Percentiles rank a stretch among this genome's conserved stretches.
These are phyloP conservation scores for Sarocladiaceae sp. DNA, from an alignment of 2,329 filamentous ascomycete genomes.

Conservation along the genomic window DNA sequence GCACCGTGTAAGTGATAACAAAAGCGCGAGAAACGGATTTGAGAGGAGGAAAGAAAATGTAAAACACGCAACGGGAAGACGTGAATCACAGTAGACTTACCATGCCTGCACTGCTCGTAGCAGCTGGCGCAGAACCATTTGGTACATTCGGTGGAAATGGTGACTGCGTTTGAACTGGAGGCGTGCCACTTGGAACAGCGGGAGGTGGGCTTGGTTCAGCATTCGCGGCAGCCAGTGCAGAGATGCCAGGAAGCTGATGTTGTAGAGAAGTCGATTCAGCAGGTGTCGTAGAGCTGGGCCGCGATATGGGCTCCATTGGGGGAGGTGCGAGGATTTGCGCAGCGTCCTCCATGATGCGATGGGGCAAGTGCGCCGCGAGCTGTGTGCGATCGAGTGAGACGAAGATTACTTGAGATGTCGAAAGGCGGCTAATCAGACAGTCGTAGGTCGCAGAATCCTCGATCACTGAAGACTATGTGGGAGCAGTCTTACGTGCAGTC, in stretches of 20 bases:
- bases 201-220: constrained; percentile 21
- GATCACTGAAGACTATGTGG: too few species aligned
- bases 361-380: too few species aligned
- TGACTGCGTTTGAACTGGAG: constrained; percentile 6
- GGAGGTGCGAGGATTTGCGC: constrained; percentile 33
- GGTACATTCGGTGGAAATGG: constrained; percentile 11
- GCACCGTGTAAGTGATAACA: constrained; percentile 9
- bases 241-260: constrained; percentile 33
- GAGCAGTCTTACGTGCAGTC: too few species aligned
- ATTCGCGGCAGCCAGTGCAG: constrained; percentile 38
- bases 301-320: constrained; percentile 43
- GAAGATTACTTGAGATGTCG: too few species aligned
- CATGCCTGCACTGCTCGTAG: constrained; percentile 19
- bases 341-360: constrained; percentile 11
- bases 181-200: background rate
- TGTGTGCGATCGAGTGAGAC: background rate
- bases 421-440: too few species aligned
- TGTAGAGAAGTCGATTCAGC: constrained; percentile 35
- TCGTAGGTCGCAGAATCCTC: too few species aligned
- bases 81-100: constrained; percentile 7
- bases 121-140: constrained; percentile 26
- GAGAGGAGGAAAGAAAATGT: background rate
- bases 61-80: background rate
- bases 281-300: constrained; percentile 45
- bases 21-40: background rate